Percentiles rank a stretch among this genome's conserved stretches.
phyloP scores from a whole-genome alignment of 2,329 filamentous ascomycete genomes.

The Paraphaeosphaeria minitans region DNA sequence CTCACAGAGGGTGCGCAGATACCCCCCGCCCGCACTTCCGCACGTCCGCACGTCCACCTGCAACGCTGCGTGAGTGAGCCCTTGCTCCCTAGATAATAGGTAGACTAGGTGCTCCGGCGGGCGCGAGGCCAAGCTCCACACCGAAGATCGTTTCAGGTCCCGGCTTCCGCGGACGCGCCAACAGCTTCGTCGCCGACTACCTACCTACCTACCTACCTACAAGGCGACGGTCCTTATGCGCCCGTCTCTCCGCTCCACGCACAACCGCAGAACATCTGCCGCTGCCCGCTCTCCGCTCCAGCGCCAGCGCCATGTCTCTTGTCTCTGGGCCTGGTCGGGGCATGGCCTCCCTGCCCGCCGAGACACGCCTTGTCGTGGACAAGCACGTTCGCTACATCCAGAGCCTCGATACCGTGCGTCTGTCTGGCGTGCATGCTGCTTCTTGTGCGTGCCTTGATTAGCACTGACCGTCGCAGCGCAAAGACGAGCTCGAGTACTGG shows the following conservation, averaged over 20 bases:
- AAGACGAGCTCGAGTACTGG: slow-evolving; percentile 97
- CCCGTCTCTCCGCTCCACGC: slow-evolving; percentile 1
- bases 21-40: too few species aligned
- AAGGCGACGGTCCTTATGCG: slow-evolving; percentile 6
- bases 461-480: slow-evolving; percentile 63
- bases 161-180: slow-evolving; percentile 14
- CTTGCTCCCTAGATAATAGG: too few species aligned
- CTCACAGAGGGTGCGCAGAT: background rate
- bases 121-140: slow-evolving; percentile 20
- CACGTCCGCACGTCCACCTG: too few species aligned
- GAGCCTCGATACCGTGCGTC: slow-evolving; percentile 79
- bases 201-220: too few species aligned
- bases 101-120: background rate
- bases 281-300: background rate
- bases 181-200: slow-evolving; percentile 13
- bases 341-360: slow-evolving; percentile 48
- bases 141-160: slow-evolving; percentile 23
- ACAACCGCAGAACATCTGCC: slow-evolving; percentile 7
- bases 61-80: background rate
- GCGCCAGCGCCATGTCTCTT: slow-evolving; percentile 57
- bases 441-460: slow-evolving; percentile 19
- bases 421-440: slow-evolving; percentile 12
- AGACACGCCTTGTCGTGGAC: slow-evolving; percentile 60
- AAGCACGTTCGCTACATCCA: slow-evolving; percentile 92
- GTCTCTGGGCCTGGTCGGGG: slow-evolving; percentile 65